Evolutionary conservation across 177 flowering plant species (phyloP).

Genomic region (Vitis hybrid): DNA sequence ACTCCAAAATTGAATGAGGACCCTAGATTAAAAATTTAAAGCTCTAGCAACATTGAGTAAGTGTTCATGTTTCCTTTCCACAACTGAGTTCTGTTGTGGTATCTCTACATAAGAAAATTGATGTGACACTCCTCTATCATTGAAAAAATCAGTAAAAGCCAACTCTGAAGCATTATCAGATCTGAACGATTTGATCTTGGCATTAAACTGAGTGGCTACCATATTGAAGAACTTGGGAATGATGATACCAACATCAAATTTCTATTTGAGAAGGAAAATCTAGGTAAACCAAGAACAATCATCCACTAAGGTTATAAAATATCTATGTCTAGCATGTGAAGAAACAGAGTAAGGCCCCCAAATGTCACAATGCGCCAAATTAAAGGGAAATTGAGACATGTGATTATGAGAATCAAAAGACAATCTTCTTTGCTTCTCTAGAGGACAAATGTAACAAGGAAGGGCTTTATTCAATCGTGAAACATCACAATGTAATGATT

Average conservation of each 20-base stretch:
- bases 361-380: background rate
- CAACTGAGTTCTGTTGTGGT: constrained; percentile 7
- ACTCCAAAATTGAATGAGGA: background rate
- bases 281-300: background rate
- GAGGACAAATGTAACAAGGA: background rate
- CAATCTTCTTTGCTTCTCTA: background rate
- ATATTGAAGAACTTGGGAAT: background rate
- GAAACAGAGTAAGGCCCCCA: background rate
- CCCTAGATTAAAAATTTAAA: background rate
- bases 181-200: background rate
- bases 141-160: too few species aligned
- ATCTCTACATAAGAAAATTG: background rate
- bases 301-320: background rate
- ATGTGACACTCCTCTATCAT: background rate
- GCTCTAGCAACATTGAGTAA: constrained; percentile 6
- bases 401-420: background rate
- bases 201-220: background rate
- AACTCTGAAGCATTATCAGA: too few species aligned
- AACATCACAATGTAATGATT: background rate
- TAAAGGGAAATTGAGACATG: background rate
- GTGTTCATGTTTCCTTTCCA: constrained; percentile 8
- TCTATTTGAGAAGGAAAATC: background rate
- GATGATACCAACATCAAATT: background rate
- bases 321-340: background rate
- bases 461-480: background rate